These are phyloP conservation scores for Neofusicoccum sp. DNA, from an alignment of 2,329 filamentous ascomycete species.

Conservation along the genomic window DNA sequence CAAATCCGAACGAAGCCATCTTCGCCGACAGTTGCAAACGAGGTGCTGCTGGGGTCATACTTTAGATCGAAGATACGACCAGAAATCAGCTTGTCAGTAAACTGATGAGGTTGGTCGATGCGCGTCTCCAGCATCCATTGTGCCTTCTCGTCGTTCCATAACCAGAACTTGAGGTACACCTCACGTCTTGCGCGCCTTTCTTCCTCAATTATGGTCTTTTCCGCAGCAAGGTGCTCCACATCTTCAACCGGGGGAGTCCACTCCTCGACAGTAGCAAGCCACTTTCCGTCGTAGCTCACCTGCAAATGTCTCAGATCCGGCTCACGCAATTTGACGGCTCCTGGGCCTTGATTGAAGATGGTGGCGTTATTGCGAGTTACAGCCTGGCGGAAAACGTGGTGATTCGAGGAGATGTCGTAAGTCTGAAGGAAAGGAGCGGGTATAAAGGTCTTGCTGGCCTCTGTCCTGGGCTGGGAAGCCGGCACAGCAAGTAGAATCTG, in stretches of 20 bases:
- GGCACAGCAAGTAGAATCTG: conserved; percentile 51
- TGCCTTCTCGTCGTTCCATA: conserved; percentile 54
- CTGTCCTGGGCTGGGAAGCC: conserved; percentile 47
- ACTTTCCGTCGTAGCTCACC: conserved; percentile 76
- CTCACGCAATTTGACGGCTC: conserved; percentile 60
- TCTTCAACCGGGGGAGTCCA: conserved; percentile 77
- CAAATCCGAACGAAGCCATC: conserved; percentile 79
- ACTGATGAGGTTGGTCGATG: conserved; percentile 75
- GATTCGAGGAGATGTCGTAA: conserved; percentile 77
- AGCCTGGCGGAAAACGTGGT: conserved; percentile 81
- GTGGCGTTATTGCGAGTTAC: conserved; percentile 85
- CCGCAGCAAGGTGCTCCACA: conserved; percentile 54
- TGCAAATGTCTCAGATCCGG: conserved; percentile 74
- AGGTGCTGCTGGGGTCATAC: conserved; percentile 64
- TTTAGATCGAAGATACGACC: conserved; percentile 69
- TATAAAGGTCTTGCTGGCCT: conserved; percentile 28
- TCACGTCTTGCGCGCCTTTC: conserved; percentile 59
- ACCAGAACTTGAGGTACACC: conserved; percentile 90
- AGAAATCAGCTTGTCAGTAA: conserved; percentile 48
- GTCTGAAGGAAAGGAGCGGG: conserved; percentile 71
- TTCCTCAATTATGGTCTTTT: conserved; percentile 36
- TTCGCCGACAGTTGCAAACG: conserved; percentile 82
- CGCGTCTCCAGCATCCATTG: conserved; percentile 75
- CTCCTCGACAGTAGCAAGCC: conserved; percentile 89
- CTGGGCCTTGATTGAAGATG: conserved; percentile 65